Evolutionary conservation across 2,329 filamentous ascomycete genomes (phyloP), one percentile per base, ranked within the genome.

Genomic region (Phoma sp.): DNA sequence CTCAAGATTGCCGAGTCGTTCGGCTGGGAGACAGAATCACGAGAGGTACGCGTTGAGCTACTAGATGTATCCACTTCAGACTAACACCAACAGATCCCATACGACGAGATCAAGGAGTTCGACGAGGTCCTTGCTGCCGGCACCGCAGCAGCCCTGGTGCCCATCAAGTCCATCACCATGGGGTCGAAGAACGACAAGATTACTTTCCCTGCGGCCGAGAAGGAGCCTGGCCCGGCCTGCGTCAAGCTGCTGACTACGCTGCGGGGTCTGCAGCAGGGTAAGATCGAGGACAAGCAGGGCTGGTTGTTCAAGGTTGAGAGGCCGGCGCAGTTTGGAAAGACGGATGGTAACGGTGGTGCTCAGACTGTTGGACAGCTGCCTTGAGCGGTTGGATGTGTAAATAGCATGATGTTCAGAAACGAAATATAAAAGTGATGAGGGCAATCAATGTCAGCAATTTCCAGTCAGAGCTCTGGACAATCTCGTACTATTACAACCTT

Each of bases 111-210:
- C 34, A 63, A 72, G 5, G 72, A 78, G 14, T 92, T 92, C 72
- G 80, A 80, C 37, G 93, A 98, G 76, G 87, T 99, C 46, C 87
- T 97, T 77, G 95, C 93, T 4, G 93, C 92, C 2, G 93, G 93
- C 1, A 98, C 93, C 0, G 93, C 93, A 0, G 93, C 93, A 0
- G 91, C 91, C 0, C 81, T 99, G 47, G 93, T 98, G 3, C 93
- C 93, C 1, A 95, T 97, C 75, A 89, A 89, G 57, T 95, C 90
- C 64, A 96, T 98, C 73, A 95, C 91, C 2, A 86, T 92, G 67
- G 84, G 77, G 42, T 85, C 82, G 14, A 80, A 76, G 34, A 74
- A 76, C 34, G 82, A 86, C 56, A 84, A 80, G 48, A 84, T 87
- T 67, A 72, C 73, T 7, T 88, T 85, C 65, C 73, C 80, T 38